phyloP scores from a whole-genome alignment of 768 basidiomycete genomes.

The Cubamyces sp. region DNA sequence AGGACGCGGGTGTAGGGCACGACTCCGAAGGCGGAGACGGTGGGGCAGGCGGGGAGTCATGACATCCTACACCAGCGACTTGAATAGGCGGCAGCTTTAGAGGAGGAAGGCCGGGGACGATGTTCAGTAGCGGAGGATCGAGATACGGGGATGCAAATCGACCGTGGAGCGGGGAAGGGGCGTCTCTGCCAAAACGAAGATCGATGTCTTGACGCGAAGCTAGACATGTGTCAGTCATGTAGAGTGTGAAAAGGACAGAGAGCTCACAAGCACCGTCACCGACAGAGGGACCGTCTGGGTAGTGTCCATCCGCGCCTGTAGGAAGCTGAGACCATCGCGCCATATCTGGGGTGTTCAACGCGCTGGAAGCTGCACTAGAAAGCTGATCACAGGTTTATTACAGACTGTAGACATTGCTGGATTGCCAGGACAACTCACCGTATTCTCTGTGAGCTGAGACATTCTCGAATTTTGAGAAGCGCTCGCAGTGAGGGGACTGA shows the following conservation, averaged over 20 bases:
- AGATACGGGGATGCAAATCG: conserved; percentile 17
- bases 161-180: conserved; percentile 4
- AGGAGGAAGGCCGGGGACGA: conserved; percentile 24
- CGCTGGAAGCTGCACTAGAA: conserved; percentile 18
- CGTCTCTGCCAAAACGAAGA: not conserved
- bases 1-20: conserved; percentile 1
- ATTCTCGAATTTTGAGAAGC: conserved; percentile 12
- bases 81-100: conserved; percentile 21
- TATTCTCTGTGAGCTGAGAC: conserved; percentile 15
- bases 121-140: conserved; percentile 21
- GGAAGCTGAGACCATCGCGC: conserved; percentile 9
- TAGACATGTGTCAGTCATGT: not conserved
- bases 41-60: conserved; percentile 12
- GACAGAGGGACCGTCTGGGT: not conserved
- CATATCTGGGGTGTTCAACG: conserved; percentile 21
- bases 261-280: not conserved
- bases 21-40: conserved; percentile 18
- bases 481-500: conserved; percentile 10
- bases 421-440: not conserved
- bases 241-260: not conserved
- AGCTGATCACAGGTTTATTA: not conserved
- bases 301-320: not conserved
- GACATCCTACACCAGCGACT: conserved; percentile 8
- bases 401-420: not conserved
- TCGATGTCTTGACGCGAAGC: not conserved